A percentile compares a stretch with the other conserved stretches of the same genome.
These are phyloP conservation scores for Botrytis pseudocinerea DNA, from an alignment of 2,329 filamentous ascomycete genomes.

Conservation along the genomic window DNA sequence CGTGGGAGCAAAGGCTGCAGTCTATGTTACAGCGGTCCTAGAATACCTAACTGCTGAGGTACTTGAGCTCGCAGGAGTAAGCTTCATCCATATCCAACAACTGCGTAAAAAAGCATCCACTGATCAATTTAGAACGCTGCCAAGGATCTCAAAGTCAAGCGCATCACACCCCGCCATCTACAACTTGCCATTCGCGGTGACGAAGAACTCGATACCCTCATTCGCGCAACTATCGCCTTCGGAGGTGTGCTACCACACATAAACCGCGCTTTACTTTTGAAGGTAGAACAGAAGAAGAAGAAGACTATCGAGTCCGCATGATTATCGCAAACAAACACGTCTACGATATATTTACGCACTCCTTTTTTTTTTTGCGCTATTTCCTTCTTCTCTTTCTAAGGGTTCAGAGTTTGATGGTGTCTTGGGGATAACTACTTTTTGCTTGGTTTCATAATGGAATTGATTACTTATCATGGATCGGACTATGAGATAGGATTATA, in stretches of 20 bases:
- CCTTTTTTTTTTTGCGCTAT: conserved; percentile 16
- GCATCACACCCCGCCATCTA: conserved; percentile 95
- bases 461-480: conserved; percentile 18
- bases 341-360: conserved; percentile 11
- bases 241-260: conserved; percentile 98
- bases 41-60: conserved; percentile 99
- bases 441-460: conserved; percentile 23
- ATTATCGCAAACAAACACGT: conserved; percentile 10
- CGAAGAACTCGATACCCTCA: conserved; percentile 96
- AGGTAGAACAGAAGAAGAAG: conserved; percentile 98
- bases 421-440: conserved; percentile 21
- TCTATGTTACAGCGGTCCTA: conserved; percentile 96
- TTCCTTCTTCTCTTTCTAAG: conserved; percentile 18
- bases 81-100: conserved; percentile 43
- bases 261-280: conserved; percentile 92
- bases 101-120: conserved; percentile 17
- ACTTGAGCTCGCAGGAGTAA: conserved; percentile 87
- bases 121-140: conserved; percentile 71
- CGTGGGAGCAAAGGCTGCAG: conserved; percentile 96
- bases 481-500: conserved; percentile 18
- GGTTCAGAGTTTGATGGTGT: conserved; percentile 24
- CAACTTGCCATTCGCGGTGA: conserved; percentile 98
- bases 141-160: conserved; percentile 99
- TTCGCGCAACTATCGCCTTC: conserved; percentile 96
- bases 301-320: conserved; percentile 48